A percentile compares a stretch with the other conserved stretches of the same genome.
These are phyloP conservation scores for Mucor racemosus DNA, from an alignment of 371 early-diverging fungal species.

Conservation along the genomic window DNA sequence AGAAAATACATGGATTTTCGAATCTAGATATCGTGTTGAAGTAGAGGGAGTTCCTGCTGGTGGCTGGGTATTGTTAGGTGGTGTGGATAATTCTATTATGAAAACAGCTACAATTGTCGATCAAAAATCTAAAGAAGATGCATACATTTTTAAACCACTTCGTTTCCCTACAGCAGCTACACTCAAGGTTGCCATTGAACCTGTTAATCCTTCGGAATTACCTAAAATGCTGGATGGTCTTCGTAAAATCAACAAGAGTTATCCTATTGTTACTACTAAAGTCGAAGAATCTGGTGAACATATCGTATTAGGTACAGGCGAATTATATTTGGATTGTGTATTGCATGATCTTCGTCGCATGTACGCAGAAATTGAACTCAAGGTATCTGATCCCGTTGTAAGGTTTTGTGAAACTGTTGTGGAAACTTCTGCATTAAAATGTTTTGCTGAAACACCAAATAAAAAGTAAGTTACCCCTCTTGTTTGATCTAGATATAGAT, in stretches of 20 bases:
- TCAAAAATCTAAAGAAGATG: conserved; percentile 62
- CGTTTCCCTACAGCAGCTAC: conserved; percentile 85
- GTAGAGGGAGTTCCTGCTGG: conserved; percentile 84
- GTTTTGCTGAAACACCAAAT: conserved; percentile 98
- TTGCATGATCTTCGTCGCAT: conserved; percentile 93
- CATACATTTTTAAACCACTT: conserved; percentile 87
- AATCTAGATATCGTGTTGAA: conserved; percentile 85
- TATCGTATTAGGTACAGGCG: conserved; percentile 92
- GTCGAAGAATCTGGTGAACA: conserved; percentile 98
- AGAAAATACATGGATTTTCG: conserved; percentile 73
- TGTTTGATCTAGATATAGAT: background rate
- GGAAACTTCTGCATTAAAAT: conserved; percentile 92
- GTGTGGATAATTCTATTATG: conserved; percentile 90
- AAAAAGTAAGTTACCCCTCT: conserved; percentile 68
- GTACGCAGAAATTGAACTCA: conserved; percentile 95
- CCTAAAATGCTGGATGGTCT: conserved; percentile 98
- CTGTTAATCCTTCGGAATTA: conserved; percentile 94
- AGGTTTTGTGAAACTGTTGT: conserved; percentile 95
- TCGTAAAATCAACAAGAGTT: conserved; percentile 92
- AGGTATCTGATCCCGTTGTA: conserved; percentile 96
- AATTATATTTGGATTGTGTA: conserved; percentile 95
- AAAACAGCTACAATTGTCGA: conserved; percentile 93
- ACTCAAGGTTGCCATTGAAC: conserved; percentile 95
- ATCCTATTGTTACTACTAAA: conserved; percentile 91
- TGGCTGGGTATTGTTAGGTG: conserved; percentile 89